A percentile compares a stretch with the other conserved stretches of the same genome.
These are phyloP conservation scores for Paecilomyces formosus DNA, from an alignment of 2,329 filamentous ascomycete species.

Conservation along the genomic window DNA sequence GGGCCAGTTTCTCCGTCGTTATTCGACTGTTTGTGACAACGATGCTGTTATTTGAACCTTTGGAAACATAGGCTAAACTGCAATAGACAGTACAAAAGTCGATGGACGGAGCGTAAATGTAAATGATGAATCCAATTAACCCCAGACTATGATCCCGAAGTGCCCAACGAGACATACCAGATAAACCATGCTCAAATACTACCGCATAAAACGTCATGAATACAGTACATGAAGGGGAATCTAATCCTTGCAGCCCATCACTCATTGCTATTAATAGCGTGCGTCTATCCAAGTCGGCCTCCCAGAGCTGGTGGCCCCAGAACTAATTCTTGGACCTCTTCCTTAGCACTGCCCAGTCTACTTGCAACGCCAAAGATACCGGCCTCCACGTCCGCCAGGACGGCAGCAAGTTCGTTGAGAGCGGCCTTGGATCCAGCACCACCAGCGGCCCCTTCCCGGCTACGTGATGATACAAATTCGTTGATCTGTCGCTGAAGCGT, in stretches of 20 bases:
- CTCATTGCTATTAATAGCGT: slow-evolving; percentile 1
- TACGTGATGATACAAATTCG: slow-evolving; percentile 40
- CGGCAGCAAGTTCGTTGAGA: slow-evolving; percentile 45
- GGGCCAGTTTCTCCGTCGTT: not conserved
- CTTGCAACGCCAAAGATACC: slow-evolving; percentile 57
- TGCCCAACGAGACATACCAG: not conserved
- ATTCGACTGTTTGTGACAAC: not conserved
- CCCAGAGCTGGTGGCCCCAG: slow-evolving; percentile 32
- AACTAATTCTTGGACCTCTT: slow-evolving; percentile 53
- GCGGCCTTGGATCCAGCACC: slow-evolving; percentile 34
- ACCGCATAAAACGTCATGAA: not conserved
- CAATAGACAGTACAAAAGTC: not conserved
- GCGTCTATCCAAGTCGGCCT: slow-evolving; percentile 12
- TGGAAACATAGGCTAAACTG: not conserved
- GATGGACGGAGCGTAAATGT: not conserved
- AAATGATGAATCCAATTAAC: not conserved
- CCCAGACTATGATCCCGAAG: not conserved
- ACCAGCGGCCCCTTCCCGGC: slow-evolving; percentile 28
- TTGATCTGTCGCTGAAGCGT: slow-evolving; percentile 54
- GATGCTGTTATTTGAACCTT: not conserved
- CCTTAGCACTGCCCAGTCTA: slow-evolving; percentile 52
- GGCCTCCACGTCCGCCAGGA: slow-evolving; percentile 58
- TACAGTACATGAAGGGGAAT: not conserved
- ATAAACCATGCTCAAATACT: not conserved
- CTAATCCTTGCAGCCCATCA: not conserved